These are phyloP conservation scores for Nepenthes mirabilis DNA, from an alignment of 148 eudicot species.

Conservation along the genomic window DNA sequence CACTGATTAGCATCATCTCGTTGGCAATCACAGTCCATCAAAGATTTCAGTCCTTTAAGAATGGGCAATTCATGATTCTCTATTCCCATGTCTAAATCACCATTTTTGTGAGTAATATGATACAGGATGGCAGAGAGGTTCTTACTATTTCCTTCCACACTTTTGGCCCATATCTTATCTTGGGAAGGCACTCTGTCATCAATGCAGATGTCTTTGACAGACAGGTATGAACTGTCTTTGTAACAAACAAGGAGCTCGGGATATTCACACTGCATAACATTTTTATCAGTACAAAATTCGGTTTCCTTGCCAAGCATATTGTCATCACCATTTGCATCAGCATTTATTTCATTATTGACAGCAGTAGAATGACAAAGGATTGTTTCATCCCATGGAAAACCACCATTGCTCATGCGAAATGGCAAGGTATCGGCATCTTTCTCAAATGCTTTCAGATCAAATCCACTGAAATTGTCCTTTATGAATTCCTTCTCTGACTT, in stretches of 20 bases:
- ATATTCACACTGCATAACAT: constrained; percentile 40
- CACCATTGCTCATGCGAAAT: constrained; percentile 17
- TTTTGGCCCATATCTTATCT: constrained; percentile 32
- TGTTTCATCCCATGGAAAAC: constrained; percentile 11
- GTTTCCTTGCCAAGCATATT: constrained; percentile 20
- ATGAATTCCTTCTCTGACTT: constrained; percentile 5
- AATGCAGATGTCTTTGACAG: constrained; percentile 68
- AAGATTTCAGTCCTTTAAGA: background rate
- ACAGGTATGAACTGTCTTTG: constrained; percentile 38
- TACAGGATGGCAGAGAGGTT: constrained; percentile 9
- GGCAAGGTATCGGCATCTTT: constrained; percentile 24
- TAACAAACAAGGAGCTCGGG: constrained; percentile 53
- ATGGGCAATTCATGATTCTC: constrained; percentile 10
- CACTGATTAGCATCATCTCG: background rate
- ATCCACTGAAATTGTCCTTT: constrained; percentile 29
- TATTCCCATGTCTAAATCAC: constrained; percentile 7
- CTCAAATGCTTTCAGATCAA: constrained; percentile 26
- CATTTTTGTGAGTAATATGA: constrained; percentile 6
- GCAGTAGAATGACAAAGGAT: constrained; percentile 2
- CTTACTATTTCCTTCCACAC: constrained; percentile 8
- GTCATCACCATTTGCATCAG: constrained; percentile 16
- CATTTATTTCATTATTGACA: constrained; percentile 1
- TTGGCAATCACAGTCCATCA: background rate
- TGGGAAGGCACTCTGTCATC: constrained; percentile 51
- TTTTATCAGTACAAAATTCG: constrained; percentile 47